Percentiles rank a stretch among this genome's conserved stretches.
Conservation (phyloP, 176 grass and related monocot species). For the Oryza glumipatula region DNA sequence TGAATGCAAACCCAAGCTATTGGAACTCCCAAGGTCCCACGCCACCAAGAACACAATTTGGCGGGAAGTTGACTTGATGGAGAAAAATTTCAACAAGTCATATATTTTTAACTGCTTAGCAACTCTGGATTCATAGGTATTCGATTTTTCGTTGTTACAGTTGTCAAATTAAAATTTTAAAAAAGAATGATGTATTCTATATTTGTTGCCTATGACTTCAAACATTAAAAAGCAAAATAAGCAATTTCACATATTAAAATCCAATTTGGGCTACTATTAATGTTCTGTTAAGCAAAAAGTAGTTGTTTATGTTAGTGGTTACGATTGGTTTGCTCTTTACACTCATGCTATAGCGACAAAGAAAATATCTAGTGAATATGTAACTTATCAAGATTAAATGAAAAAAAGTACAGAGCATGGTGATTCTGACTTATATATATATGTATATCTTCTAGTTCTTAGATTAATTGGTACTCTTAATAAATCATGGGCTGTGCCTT, state of each 20-base stretch:
- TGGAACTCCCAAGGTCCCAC: background rate
- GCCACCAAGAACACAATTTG: background rate
- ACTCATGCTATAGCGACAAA: background rate
- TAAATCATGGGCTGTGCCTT: slow-evolving; percentile 2
- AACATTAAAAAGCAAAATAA: background rate
- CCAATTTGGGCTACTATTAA: slow-evolving; percentile 3
- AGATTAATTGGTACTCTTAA: background rate
- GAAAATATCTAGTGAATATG: background rate
- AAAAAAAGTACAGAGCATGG: background rate
- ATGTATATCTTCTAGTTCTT: background rate
- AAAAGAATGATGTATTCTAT: background rate
- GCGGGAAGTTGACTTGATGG: background rate
- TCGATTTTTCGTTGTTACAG: background rate
- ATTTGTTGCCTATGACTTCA: background rate
- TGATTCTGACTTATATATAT: background rate
- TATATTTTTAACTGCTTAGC: background rate
- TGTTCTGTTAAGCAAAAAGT: slow-evolving; percentile 17
- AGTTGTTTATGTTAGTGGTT: background rate
- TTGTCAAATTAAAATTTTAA: too few relatives aligned
- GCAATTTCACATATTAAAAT: background rate
- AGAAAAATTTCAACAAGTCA: background rate
- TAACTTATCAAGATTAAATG: background rate
- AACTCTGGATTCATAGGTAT: background rate
- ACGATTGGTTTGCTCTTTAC: background rate
- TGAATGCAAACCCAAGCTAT: background rate